Conservation (phyloP, 2,329 filamentous ascomycete species). For the Pseudocercospora vitis region DNA sequence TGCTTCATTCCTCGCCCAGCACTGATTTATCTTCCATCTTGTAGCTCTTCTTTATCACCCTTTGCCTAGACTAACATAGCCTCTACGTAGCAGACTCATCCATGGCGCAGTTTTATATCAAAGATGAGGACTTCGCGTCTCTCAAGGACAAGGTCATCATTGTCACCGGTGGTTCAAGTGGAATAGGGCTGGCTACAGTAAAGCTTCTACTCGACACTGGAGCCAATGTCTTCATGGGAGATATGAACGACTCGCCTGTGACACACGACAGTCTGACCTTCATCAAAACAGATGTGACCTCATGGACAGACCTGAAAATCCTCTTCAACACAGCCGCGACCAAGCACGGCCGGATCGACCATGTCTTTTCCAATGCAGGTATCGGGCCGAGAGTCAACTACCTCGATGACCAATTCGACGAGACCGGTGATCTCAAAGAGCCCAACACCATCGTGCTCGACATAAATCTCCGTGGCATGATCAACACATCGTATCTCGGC, state of each 20-base stretch:
- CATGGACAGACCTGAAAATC: conserved; percentile 52
- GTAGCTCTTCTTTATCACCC: neutral
- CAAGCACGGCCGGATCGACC: conserved; percentile 46
- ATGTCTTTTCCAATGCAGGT: conserved; percentile 58
- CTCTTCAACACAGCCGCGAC: conserved; percentile 55
- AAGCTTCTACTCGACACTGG: conserved; percentile 54
- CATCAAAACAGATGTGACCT: conserved; percentile 49
- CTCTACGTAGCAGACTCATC: neutral
- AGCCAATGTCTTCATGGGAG: conserved; percentile 57
- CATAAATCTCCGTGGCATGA: conserved; percentile 45
- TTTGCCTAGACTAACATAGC: neutral
- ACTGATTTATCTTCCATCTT: neutral
- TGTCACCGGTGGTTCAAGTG: conserved; percentile 56
- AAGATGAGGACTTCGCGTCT: conserved; percentile 25
- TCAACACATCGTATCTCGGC: conserved; percentile 44
- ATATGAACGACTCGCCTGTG: conserved; percentile 49
- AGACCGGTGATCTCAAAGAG: conserved; percentile 30
- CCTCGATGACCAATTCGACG: conserved; percentile 40
- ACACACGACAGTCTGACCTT: conserved; percentile 40
- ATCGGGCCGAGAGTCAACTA: conserved; percentile 47
- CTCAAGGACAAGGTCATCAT: conserved; percentile 30
- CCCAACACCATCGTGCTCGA: conserved; percentile 42
- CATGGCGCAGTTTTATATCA: conserved; percentile 33
- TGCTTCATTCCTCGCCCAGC: no score
- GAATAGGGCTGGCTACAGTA: conserved; percentile 60